Percentiles rank a stretch among this genome's conserved stretches.
phyloP scores from a whole-genome alignment of 2,329 filamentous ascomycete genomes.

The Penicillium nordicum region DNA sequence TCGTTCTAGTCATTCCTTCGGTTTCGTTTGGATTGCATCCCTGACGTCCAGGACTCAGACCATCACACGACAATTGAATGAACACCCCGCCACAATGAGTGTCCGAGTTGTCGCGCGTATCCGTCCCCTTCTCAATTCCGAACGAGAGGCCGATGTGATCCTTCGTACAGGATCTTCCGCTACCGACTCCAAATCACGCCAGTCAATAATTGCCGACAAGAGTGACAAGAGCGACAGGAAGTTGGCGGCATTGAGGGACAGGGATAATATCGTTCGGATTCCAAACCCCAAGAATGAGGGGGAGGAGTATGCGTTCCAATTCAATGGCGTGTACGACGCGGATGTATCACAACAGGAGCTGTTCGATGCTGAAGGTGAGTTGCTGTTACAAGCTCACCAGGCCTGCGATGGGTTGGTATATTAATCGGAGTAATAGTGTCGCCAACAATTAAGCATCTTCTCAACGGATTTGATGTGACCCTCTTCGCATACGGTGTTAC shows the following conservation, averaged over 20 bases:
- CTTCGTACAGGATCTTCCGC: slow-evolving; percentile 60
- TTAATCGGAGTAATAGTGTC: slow-evolving; percentile 58
- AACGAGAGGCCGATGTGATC: slow-evolving; percentile 84
- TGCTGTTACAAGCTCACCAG: background rate
- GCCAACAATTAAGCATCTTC: slow-evolving; percentile 85
- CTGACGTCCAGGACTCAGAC: background rate
- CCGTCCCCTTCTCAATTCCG: slow-evolving; percentile 79
- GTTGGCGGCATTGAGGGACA: slow-evolving; percentile 46
- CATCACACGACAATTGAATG: slow-evolving; percentile 4
- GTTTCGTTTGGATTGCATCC: slow-evolving; percentile 6
- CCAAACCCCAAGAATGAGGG: slow-evolving; percentile 89
- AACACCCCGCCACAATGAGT: slow-evolving; percentile 34
- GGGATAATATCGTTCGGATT: slow-evolving; percentile 72
- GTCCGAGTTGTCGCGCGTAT: slow-evolving; percentile 89
- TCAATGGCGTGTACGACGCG: slow-evolving; percentile 87
- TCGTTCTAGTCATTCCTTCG: slow-evolving; percentile 5
- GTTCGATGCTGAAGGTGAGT: slow-evolving; percentile 81
- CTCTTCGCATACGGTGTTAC: slow-evolving; percentile 93
- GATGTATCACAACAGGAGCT: slow-evolving; percentile 77
- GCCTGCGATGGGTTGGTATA: background rate
- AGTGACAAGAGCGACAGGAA: slow-evolving; percentile 14
- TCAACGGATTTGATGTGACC: slow-evolving; percentile 77
- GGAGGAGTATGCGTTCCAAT: slow-evolving; percentile 90
- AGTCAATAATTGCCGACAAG: slow-evolving; percentile 26
- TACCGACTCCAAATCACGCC: slow-evolving; percentile 19